Conservation (phyloP, 2,329 filamentous ascomycete genomes). For the Aspergillus sp. region DNA sequence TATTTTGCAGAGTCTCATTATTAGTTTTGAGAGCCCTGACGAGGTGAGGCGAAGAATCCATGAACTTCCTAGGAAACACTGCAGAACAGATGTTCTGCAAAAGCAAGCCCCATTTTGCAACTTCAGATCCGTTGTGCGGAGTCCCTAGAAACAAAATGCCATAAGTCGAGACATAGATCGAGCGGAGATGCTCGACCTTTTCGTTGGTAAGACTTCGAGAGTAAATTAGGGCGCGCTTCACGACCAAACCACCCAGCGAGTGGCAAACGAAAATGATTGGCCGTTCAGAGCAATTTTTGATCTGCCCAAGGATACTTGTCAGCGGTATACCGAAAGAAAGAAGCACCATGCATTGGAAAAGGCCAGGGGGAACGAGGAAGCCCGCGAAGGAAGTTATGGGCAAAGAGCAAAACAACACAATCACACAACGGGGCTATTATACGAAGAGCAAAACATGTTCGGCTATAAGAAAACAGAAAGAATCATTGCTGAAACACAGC, state of each 20-base stretch:
- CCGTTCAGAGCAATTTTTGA: constrained; percentile 52
- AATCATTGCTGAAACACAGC: neutral
- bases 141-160: constrained; percentile 76
- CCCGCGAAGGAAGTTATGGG: too few relatives aligned
- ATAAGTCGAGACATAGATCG: constrained; percentile 72
- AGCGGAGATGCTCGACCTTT: constrained; percentile 63
- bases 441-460: too few relatives aligned
- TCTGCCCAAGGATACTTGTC: constrained; percentile 23
- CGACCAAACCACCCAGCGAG: constrained; percentile 70
- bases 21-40: constrained; percentile 70
- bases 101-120: constrained; percentile 66
- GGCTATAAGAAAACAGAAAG: too few relatives aligned
- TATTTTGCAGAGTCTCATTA: constrained; percentile 71
- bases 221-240: constrained; percentile 69
- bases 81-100: constrained; percentile 67
- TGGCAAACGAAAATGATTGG: constrained; percentile 77
- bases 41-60: constrained; percentile 67
- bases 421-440: too few relatives aligned
- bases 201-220: constrained; percentile 61
- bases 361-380: too few relatives aligned
- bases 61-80: constrained; percentile 63
- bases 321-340: neutral
- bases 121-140: constrained; percentile 68
- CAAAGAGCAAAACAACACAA: too few relatives aligned
- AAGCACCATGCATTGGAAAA: neutral